Conservation (phyloP, 2,329 filamentous ascomycete species). For the Diaporthe ilicicola region DNA sequence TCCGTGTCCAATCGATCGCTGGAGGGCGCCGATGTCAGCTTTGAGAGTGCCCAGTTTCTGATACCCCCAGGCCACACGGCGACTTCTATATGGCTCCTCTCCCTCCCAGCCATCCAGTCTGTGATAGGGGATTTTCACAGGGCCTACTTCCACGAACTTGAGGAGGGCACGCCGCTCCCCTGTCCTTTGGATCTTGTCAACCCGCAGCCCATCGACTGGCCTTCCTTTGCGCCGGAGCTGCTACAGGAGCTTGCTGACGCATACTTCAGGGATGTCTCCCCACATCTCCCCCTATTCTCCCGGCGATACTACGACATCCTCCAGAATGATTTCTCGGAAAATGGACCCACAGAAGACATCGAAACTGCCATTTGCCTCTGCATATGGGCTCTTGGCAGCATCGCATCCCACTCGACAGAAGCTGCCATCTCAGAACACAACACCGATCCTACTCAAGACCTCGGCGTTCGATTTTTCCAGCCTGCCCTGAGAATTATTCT, state of each 20-base stretch:
- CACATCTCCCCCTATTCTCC: constrained; percentile 47
- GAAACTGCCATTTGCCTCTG: constrained; percentile 47
- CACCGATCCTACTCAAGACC: constrained; percentile 35
- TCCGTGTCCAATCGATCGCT: constrained; percentile 30
- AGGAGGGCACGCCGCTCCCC: constrained; percentile 44
- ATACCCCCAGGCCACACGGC: constrained; percentile 47
- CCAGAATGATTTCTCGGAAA: constrained; percentile 40
- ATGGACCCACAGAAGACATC: constrained; percentile 39
- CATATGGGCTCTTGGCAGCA: constrained; percentile 47
- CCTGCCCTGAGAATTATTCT: constrained; percentile 47
- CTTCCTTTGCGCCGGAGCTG: constrained; percentile 38
- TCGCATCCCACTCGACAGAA: constrained; percentile 34
- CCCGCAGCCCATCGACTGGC: constrained; percentile 38
- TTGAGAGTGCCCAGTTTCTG: constrained; percentile 46
- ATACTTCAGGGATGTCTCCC: constrained; percentile 47
- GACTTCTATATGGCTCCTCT: constrained; percentile 44
- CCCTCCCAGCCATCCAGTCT: constrained; percentile 44
- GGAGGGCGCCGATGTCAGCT: constrained; percentile 36
- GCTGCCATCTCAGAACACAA: neutral
- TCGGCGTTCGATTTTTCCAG: constrained; percentile 45
- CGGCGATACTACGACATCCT: constrained; percentile 40
- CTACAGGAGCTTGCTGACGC: constrained; percentile 40
- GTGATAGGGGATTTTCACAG: constrained; percentile 43
- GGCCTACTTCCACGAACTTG: constrained; percentile 46
- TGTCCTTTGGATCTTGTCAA: constrained; percentile 41